Evolutionary conservation across 1,284 basidiomycete genomes (phyloP), one percentile per base, ranked within the genome.

Genomic region (Ganoderma sp.): DNA sequence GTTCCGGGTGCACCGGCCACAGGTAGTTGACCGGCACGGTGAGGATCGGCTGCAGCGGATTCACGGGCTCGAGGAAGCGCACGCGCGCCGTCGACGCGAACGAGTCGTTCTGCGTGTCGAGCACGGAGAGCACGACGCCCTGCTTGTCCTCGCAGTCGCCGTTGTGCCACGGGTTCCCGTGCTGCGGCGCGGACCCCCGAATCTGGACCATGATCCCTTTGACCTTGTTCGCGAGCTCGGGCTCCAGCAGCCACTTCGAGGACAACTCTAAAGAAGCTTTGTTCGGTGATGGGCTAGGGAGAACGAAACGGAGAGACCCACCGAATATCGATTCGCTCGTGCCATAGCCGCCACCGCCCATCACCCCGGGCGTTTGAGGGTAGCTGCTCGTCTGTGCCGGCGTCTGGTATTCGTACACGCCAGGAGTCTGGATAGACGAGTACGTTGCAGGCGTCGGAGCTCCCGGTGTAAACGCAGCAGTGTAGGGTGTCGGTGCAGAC

Each of bases 71-170:
- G 58, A 69, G 62, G 69, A 81, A 75, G 64, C 76, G 70, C 65
- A 81, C 74, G 50, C 72, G 75, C 34, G 78, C 78, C 9, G 77
- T 79, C 22, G 76, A 72, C n/a, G 71, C 62, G 71, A 75, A 75
- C 12, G 73, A 67, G 34, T 81, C 79, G 63, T 77, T 77, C 6
- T 75, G 69, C 0, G 81, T 77, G 70, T 79, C 75, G 69, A 83
- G 78, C 19, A 83, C 75, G 43, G 76, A 78, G 48, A 78, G 74
- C 32, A 86, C 78, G 61, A 81, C 77, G 66, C 87, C 90, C 42
- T 80, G 75, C 62, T 79, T 80, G 34, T 80, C 81, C 70, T 92
- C 88, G 73, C 83, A 83, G 43, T 86, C 82, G 48, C 89, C 89
- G 39, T 82, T 79, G 61, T 86, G 81, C 80, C 89, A 92, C 32